A percentile compares a stretch with the other conserved stretches of the same genome.
These are phyloP conservation scores for Pythium folliculosum DNA, from an alignment of 352 stramenopile species.

Conservation along the genomic window DNA sequence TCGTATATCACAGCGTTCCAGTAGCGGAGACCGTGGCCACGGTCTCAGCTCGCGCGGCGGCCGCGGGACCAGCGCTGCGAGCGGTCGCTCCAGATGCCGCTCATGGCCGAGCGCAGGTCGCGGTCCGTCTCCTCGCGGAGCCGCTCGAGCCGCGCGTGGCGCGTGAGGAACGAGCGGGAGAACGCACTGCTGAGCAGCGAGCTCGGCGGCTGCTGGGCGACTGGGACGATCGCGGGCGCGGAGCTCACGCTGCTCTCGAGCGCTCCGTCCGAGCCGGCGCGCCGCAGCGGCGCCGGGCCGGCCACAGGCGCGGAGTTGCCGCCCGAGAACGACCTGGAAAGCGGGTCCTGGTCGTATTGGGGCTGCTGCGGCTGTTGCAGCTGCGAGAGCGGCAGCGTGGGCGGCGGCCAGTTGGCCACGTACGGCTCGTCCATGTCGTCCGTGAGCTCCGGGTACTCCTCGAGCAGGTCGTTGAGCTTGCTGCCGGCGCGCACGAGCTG, in stretches of 20 bases:
- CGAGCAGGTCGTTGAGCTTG: conserved; percentile 7
- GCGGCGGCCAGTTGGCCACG: conserved; percentile 1
- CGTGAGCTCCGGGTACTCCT: conserved; percentile 12
- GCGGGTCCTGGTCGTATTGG: no score
- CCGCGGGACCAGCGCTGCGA: conserved; percentile 18
- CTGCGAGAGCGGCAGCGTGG: background rate
- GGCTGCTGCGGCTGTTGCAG: background rate
- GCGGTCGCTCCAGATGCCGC: conserved; percentile 29
- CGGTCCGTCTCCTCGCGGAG: conserved; percentile 23
- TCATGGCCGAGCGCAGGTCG: conserved; percentile 21
- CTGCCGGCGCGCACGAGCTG: conserved; percentile 16
- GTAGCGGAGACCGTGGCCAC: no score
- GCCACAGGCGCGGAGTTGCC: no score
- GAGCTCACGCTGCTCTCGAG: background rate
- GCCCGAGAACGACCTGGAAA: no score
- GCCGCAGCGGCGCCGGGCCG: background rate
- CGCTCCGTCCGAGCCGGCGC: conserved; percentile 11
- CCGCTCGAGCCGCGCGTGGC: conserved; percentile 9
- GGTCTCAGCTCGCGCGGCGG: conserved; percentile 2
- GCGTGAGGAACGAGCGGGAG: conserved; percentile 19
- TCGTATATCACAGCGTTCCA: no score
- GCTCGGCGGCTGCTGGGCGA: background rate
- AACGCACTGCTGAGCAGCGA: background rate
- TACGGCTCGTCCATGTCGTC: conserved; percentile 16
- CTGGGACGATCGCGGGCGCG: background rate